These are phyloP conservation scores for Phytophthora cactorum DNA, from an alignment of 352 stramenopile genomes.

Conservation along the genomic window DNA sequence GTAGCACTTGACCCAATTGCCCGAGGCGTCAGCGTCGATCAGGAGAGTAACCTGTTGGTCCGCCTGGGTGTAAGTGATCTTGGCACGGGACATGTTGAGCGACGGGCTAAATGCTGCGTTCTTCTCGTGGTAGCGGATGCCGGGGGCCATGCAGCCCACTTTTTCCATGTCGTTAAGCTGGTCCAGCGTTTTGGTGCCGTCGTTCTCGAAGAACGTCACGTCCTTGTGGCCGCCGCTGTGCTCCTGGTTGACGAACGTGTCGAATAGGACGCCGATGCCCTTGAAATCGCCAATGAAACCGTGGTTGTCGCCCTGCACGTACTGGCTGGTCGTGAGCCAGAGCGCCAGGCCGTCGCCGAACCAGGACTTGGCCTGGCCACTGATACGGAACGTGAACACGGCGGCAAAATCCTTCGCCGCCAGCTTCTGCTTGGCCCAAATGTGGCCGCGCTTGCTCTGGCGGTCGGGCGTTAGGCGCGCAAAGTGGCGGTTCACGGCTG, in stretches of 20 bases:
- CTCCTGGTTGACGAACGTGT: conserved; percentile 88
- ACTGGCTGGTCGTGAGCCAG: conserved; percentile 73
- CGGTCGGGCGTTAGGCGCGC: conserved; percentile 80
- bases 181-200: conserved; percentile 79
- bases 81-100: conserved; percentile 82
- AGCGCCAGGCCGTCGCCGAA: conserved; percentile 84
- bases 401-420: conserved; percentile 70
- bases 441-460: conserved; percentile 75
- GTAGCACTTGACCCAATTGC: conserved; percentile 79
- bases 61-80: conserved; percentile 70
- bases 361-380: conserved; percentile 73
- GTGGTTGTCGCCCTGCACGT: conserved; percentile 77
- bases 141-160: conserved; percentile 74
- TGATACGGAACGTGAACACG: conserved; percentile 87
- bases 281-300: conserved; percentile 80
- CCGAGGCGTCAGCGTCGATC: conserved; percentile 76
- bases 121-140: conserved; percentile 85
- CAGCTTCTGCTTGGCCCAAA: conserved; percentile 79
- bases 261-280: conserved; percentile 81
- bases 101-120: conserved; percentile 80
- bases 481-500: conserved; percentile 83
- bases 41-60: conserved; percentile 73
- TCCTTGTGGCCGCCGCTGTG: conserved; percentile 83
- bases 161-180: conserved; percentile 77
- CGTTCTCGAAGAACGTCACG: conserved; percentile 84